Base-by-base conservation (phyloP, 441 rosid genomes). In the Euphorbia schlechtendalii region DNA sequence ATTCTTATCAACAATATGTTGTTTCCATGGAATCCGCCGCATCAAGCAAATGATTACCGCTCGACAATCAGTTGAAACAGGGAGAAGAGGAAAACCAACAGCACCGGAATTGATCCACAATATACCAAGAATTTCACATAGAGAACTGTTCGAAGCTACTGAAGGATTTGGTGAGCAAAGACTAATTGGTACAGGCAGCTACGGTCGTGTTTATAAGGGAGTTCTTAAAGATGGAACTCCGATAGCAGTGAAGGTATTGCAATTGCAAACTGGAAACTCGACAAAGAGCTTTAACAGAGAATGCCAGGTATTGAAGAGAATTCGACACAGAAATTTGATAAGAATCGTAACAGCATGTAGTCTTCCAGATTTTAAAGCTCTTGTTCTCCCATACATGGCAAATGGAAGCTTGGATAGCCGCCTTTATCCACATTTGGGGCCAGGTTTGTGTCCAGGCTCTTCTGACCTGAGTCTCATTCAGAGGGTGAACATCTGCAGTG, bases 51-150 rank as follows among this genome's bases (percentile, higher is more conserved):
- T 68, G 30, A 65, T 74, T 60, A 68, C 83, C 20, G 74, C 80
- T 41, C 32, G 59, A 58, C 21, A 45, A 11, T 61, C 65, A 22
- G 17, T 30, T 34, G 43, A 45, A 54, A 48, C 40, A 8, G 38
- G 56, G 36, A 65, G 25, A 10, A 55, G 40, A 21, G 54, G 59
- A 18, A 52, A 63, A 25, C 22, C 40, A 51, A 6, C 38, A 32
- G 8, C 18, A 6, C 52, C 46, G 8, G 46, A 41, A 36, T 22
- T 65, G 61, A 61, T 62, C 18, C 73, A 59, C 54, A 69, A 65
- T 15, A 51, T 69, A 69, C 87, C 86, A 21, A 81, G 87, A 67
- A 73, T 83, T n/a, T 76, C 90, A 52, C 72, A 79, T 63, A 77
- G 67, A 59, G 77, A 73, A 61, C 65, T 69, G 7, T 55, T 63